These are phyloP conservation scores for Diophrys sp. DNA, from an alignment of 73 alveolate species.

Conservation along the genomic window DNA sequence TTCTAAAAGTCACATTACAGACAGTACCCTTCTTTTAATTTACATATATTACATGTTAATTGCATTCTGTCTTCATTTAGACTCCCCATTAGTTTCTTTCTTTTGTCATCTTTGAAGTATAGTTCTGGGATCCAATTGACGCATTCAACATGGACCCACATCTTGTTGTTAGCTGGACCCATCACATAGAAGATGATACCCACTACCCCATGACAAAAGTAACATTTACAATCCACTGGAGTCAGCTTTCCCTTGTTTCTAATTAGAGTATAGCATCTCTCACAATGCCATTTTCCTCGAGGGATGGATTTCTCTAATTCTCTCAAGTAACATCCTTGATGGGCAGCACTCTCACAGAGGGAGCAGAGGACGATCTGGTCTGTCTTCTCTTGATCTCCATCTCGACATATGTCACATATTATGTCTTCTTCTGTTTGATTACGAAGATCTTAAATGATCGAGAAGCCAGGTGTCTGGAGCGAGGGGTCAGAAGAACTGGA, in stretches of 20 bases:
- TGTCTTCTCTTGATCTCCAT: neutral
- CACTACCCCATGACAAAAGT: slow-evolving; percentile 18
- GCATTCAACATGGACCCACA: slow-evolving; percentile 40
- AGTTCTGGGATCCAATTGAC: slow-evolving; percentile 40
- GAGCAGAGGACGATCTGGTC: slow-evolving; percentile 3
- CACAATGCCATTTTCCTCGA: slow-evolving; percentile 27
- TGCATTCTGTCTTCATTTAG: neutral
- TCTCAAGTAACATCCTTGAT: neutral
- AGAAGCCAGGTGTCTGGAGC: no score
- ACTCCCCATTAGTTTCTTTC: slow-evolving; percentile 12
- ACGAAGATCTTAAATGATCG: no score
- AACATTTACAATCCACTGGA: slow-evolving; percentile 14
- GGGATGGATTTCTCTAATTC: slow-evolving; percentile 3
- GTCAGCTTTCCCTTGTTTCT: slow-evolving; percentile 3
- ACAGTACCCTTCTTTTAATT: neutral
- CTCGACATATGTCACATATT: neutral
- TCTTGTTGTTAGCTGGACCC: neutral
- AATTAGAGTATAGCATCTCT: slow-evolving; percentile 26
- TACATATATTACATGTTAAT: slow-evolving; percentile 21
- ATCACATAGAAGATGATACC: slow-evolving; percentile 19
- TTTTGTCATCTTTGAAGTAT: slow-evolving; percentile 18
- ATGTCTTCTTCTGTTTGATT: no score
- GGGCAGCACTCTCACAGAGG: neutral
- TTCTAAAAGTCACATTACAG: no score
- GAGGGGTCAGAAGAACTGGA: no score